Evolutionary conservation across 75 land plant species (phyloP), one percentile per base, ranked within the genome.

Genomic region (Isoetes taiwanensis): DNA sequence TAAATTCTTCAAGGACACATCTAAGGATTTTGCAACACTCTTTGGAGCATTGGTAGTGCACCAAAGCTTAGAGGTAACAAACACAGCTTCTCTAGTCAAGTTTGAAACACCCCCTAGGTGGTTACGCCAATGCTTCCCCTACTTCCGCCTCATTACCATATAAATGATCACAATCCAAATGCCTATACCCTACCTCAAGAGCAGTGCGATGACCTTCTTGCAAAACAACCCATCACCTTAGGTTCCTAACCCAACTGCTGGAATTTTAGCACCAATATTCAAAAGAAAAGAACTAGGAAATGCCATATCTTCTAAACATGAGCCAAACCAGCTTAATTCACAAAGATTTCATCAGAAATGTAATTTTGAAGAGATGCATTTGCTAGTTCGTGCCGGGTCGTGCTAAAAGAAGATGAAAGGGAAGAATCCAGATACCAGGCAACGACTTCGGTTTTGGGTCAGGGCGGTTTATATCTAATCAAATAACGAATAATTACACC

Each of bases 141-240:
- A 46, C 50, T n/a, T 46, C 25, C 4, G 25, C 23, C 50, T 46
- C 50, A 46, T 46, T 46, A 46, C n/a, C 50, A 46, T 46, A 46
- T n/a, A 46, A 19, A 19, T 46, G 50, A 5, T 16, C 16, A 23
- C 50, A 46, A 46, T 46, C 50, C 4, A 46, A 19, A n/a, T 46
- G 50, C 6, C 50, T 46, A 23, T 46, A 37, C 14, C 38, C 38
- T 9, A 14, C 38, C 38, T 37, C 38, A 9, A 37, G 38, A 9
- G 38, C 38, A 9, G 38, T 14, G n/a, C 14, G 11, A 37, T 14
- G 9, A 14, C 38, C 14, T 14, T 37, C 14, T 9, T 37, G 38
- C 38, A 37, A 9, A 14, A 9, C 38, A 9, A 9, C 11, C 38
- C 38, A 37, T 37, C 38, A 14, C 11, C 38, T 14, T 37, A 37